Conservation (phyloP, 2,329 filamentous ascomycete genomes). For the Magnaporthiopsis poae region DNA sequence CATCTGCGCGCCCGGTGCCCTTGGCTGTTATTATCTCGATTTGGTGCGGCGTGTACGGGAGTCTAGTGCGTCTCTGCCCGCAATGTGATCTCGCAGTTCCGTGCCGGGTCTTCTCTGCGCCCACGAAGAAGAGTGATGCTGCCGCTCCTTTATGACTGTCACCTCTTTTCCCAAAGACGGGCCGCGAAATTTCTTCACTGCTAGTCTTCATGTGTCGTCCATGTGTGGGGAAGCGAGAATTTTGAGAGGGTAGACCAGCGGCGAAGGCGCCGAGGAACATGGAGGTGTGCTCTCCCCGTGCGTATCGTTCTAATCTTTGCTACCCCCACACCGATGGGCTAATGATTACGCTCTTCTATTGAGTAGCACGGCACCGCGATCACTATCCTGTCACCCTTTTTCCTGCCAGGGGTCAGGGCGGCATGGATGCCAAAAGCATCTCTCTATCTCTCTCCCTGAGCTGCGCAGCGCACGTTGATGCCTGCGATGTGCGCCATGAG, state of each 20-base stretch:
- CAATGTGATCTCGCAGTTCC: not conserved
- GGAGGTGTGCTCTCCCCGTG: not conserved
- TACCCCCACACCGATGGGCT: not conserved
- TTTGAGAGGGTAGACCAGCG: not conserved
- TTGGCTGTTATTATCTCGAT: not conserved
- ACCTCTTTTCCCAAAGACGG: not conserved
- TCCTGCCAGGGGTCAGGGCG: not conserved
- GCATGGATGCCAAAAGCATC: too few relatives aligned
- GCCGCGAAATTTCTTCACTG: not conserved
- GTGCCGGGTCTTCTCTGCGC: not conserved
- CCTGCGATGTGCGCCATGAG: not conserved
- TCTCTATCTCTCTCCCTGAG: not conserved
- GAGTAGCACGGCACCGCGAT: not conserved
- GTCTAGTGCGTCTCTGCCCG: not conserved
- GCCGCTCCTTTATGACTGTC: not conserved
- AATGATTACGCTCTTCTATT: not conserved
- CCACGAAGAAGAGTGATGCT: not conserved
- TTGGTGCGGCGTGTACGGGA: not conserved
- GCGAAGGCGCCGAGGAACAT: not conserved
- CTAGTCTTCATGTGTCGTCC: not conserved
- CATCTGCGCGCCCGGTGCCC: slow-evolving; percentile 37
- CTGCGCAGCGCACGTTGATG: not conserved
- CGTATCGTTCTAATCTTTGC: not conserved
- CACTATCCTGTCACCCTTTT: not conserved
- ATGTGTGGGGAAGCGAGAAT: not conserved